Evolutionary conservation across 2,329 filamentous ascomycete genomes (phyloP), one percentile per base, ranked within the genome.

Genomic region (Ciborinia camelliae): DNA sequence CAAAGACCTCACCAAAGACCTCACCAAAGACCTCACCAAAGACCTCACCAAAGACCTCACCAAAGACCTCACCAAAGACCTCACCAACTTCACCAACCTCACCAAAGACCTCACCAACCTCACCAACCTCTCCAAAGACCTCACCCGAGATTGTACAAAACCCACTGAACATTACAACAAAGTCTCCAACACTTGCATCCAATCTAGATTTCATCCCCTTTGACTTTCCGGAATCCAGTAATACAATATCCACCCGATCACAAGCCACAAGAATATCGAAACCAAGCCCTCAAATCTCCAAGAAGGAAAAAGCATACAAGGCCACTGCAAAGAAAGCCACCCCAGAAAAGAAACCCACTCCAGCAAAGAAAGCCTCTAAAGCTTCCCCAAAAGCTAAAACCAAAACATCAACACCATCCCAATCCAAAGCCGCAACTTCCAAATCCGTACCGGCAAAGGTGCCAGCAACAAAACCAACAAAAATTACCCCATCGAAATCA

Each of bases 251-350:
- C 30, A 47, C 41, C 15, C 14, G 14, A 26, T 26, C 41, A 59
- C 55, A 14, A 47, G 41, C 30, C 14, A 59, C 55, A 35, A 45
- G 30, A 20, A 47, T 59, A 59, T 59, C 55, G 18, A 59, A 59
- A 45, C n/a, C 41, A 37, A 37, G 15, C 3, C 41, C 55, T 47
- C 14, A 47, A 7, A 18, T 35, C 37, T 2, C 26, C 23, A 50
- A 30, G n/a, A 41, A 32, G 8, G 4, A 9, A 18, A 8, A 23
- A 8, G 10, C 30, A 30, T n/a, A 37, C n/a, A 41, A 58, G 43
- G 18, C 20, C 12, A 3, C 32, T 10, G 32, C 14, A 43, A 55
- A 55, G 32, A 37, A 37, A 55, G 7, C 12, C 15, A 2, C 47
- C 15, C 23, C 41, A 8, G 41, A 6, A 43, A 43, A 43, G 41